Conservation (phyloP, 495 filamentous ascomycete species). For the Annulohypoxylon bovei region DNA sequence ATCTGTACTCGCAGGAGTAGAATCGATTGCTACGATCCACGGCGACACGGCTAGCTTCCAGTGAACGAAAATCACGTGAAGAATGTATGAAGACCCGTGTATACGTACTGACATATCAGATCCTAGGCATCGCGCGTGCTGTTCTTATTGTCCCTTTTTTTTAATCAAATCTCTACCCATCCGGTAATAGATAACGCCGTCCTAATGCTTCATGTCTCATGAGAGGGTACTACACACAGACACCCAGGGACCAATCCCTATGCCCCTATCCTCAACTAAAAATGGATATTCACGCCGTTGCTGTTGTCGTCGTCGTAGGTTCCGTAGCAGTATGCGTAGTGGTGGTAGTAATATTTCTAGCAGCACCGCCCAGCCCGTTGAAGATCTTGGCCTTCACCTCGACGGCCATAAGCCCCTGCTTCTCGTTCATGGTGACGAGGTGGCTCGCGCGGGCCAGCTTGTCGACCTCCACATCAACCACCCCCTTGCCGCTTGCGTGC, state of each 20-base stretch:
- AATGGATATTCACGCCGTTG: slow-evolving; percentile 2
- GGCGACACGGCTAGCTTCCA: background rate
- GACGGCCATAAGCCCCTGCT: slow-evolving; percentile 80
- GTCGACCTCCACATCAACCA: slow-evolving; percentile 70
- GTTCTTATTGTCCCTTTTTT: slow-evolving; percentile 22
- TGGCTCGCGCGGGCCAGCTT: slow-evolving; percentile 83
- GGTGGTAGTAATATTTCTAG: background rate
- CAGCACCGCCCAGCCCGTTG: slow-evolving; percentile 64
- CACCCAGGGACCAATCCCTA: background rate
- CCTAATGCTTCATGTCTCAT: slow-evolving; percentile 39
- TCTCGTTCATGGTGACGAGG: slow-evolving; percentile 87
- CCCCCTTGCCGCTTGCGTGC: slow-evolving; percentile 26
- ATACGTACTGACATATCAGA: slow-evolving; percentile 1
- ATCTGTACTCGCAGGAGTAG: no score
- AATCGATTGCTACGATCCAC: background rate
- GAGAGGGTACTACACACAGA: background rate
- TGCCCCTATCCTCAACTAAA: background rate
- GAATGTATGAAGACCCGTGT: background rate
- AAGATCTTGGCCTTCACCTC: slow-evolving; percentile 90
- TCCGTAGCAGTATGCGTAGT: background rate
- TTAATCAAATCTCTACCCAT: slow-evolving; percentile 11
- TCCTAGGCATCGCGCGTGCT: slow-evolving; percentile 25
- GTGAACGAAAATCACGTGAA: background rate
- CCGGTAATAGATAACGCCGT: slow-evolving; percentile 29
- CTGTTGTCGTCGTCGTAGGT: background rate